phyloP scores from a whole-genome alignment of 1,284 basidiomycete genomes.

The Rhodotorula sp. region DNA sequence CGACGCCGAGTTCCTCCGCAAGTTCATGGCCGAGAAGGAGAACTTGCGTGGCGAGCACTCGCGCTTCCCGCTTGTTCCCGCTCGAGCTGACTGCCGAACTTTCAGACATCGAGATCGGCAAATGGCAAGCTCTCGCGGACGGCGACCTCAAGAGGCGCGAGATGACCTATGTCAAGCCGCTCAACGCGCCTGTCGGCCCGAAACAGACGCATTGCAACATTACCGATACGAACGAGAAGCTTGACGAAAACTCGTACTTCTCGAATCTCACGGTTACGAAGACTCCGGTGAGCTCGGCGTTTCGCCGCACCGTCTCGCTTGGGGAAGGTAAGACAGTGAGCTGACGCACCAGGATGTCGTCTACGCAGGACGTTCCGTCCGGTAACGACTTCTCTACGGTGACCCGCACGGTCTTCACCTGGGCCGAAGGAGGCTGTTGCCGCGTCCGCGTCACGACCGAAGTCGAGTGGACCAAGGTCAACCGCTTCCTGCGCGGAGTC shows the following conservation, averaged over 20 bases:
- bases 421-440: constrained; percentile 76
- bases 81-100: background rate
- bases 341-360: background rate
- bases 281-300: constrained; percentile 56
- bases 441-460: constrained; percentile 83
- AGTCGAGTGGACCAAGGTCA: constrained; percentile 84
- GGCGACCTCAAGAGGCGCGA: constrained; percentile 62
- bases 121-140: constrained; percentile 65
- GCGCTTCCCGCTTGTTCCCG: no score
- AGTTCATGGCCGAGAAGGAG: constrained; percentile 84
- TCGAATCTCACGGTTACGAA: constrained; percentile 80
- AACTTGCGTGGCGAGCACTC: constrained; percentile 51
- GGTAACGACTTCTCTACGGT: constrained; percentile 88
- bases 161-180: constrained; percentile 93
- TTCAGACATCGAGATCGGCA: constrained; percentile 80
- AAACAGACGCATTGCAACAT: constrained; percentile 93
- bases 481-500: constrained; percentile 26
- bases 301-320: constrained; percentile 46
- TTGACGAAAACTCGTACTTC: constrained; percentile 80
- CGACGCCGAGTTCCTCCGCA: constrained; percentile 81
- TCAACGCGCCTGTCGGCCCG: constrained; percentile 66
- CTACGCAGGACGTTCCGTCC: constrained; percentile 71
- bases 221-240: constrained; percentile 71
- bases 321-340: background rate
- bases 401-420: constrained; percentile 89